Evolutionary conservation across 2,329 filamentous ascomycete species (phyloP).

Genomic region (Hypoxylon sp.): DNA sequence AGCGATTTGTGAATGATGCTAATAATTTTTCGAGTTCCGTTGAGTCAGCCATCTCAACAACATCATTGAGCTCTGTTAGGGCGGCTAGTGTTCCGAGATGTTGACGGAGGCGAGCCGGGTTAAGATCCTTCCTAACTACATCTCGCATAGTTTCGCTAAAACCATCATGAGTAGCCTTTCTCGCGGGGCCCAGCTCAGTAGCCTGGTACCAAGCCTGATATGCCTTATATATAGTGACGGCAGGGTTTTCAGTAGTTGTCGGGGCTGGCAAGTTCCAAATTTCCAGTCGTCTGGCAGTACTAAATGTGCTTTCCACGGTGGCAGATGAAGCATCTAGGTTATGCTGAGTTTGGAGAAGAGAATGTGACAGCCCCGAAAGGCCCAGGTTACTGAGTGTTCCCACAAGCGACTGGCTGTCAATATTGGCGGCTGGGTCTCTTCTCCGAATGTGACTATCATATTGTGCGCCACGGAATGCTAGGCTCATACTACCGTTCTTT

Average conservation of each 20-base stretch:
- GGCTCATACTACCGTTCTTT: conserved; percentile 85
- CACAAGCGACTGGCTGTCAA: conserved; percentile 79
- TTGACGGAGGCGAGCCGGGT: conserved; percentile 67
- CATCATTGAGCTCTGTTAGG: conserved; percentile 85
- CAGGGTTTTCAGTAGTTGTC: conserved; percentile 70
- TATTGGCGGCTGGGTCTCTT: conserved; percentile 66
- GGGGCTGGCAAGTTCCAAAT: conserved; percentile 93
- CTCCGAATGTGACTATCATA: conserved; percentile 87
- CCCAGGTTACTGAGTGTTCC: conserved; percentile 85
- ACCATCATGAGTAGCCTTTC: conserved; percentile 73
- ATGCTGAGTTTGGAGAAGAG: conserved; percentile 79
- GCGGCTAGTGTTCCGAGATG: conserved; percentile 76
- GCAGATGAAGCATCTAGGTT: conserved; percentile 69
- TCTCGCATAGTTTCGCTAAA: conserved; percentile 72
- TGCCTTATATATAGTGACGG: conserved; percentile 81
- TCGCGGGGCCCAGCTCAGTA: conserved; percentile 67
- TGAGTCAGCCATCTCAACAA: conserved; percentile 73
- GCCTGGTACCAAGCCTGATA: conserved; percentile 85
- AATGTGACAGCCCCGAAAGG: conserved; percentile 87
- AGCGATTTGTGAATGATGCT: conserved; percentile 74
- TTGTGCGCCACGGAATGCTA: conserved; percentile 91
- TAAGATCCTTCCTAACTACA: conserved; percentile 65
- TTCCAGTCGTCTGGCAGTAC: conserved; percentile 84
- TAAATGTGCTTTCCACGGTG: conserved; percentile 80
- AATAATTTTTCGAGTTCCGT: conserved; percentile 75